A percentile compares a stretch with the other conserved stretches of the same genome.
phyloP scores from a whole-genome alignment of 495 filamentous ascomycete species.

The Mytilinidion resinicola region DNA sequence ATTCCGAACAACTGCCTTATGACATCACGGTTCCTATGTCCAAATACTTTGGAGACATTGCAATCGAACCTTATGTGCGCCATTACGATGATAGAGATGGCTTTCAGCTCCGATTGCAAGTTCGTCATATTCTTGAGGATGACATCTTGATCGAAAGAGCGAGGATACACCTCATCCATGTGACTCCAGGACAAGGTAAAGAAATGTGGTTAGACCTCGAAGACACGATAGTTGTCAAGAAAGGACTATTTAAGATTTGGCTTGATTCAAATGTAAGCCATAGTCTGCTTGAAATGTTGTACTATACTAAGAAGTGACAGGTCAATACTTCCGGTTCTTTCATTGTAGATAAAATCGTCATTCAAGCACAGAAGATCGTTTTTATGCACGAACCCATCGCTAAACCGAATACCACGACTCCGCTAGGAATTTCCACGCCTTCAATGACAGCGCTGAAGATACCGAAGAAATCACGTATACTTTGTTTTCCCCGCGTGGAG shows the following conservation, averaged over 20 bases:
- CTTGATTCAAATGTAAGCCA: slow-evolving; percentile 46
- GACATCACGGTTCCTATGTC: slow-evolving; percentile 61
- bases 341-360: slow-evolving; percentile 62
- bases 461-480: slow-evolving; percentile 43
- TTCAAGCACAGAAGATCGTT: slow-evolving; percentile 61
- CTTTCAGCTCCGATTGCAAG: slow-evolving; percentile 62
- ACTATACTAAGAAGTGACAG: slow-evolving; percentile 29
- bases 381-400: slow-evolving; percentile 54
- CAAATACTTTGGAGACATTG: slow-evolving; percentile 65
- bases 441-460: slow-evolving; percentile 34
- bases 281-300: neutral
- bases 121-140: slow-evolving; percentile 68
- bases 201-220: slow-evolving; percentile 61
- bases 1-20: slow-evolving; percentile 56
- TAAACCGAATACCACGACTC: slow-evolving; percentile 28
- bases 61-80: slow-evolving; percentile 60
- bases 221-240: slow-evolving; percentile 41
- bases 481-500: slow-evolving; percentile 46
- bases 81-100: slow-evolving; percentile 71
- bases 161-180: slow-evolving; percentile 56
- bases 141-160: slow-evolving; percentile 60
- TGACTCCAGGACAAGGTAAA: slow-evolving; percentile 42
- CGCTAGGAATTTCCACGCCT: slow-evolving; percentile 33
- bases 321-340: slow-evolving; percentile 68
- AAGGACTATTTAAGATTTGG: slow-evolving; percentile 48